Percentiles rank a stretch among this genome's conserved stretches.
phyloP scores from a whole-genome alignment of 352 stramenopile species.

The Pythium guiyangense region DNA sequence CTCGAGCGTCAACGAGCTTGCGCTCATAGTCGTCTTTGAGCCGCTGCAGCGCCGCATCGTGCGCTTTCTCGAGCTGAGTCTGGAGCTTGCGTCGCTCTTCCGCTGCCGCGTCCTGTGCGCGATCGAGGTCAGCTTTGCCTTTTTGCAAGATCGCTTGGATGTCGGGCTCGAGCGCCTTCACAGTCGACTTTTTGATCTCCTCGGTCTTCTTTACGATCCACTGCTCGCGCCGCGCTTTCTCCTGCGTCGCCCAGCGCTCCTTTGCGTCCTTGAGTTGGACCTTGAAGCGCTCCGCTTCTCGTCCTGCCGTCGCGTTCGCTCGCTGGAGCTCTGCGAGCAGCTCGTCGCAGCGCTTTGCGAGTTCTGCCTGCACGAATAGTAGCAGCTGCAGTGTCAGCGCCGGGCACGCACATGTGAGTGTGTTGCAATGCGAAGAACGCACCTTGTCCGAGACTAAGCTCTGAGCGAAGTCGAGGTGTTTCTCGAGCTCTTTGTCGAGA shows the following conservation, averaged over 20 bases:
- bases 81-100: constrained; percentile 60
- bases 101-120: constrained; percentile 39
- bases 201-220: constrained; percentile 84
- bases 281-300: constrained; percentile 61
- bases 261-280: constrained; percentile 76
- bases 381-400: not conserved
- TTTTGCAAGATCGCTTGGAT: constrained; percentile 79
- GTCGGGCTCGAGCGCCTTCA: constrained; percentile 71
- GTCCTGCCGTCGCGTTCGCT: constrained; percentile 24
- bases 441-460: constrained; percentile 75
- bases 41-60: constrained; percentile 38
- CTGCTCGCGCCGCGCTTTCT: constrained; percentile 67
- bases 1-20: constrained; percentile 60
- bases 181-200: constrained; percentile 82
- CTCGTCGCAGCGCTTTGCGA: constrained; percentile 73
- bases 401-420: not conserved
- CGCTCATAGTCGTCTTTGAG: constrained; percentile 69
- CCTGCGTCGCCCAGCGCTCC: constrained; percentile 59
- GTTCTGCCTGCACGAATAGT: constrained; percentile 25
- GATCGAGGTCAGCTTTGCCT: constrained; percentile 66
- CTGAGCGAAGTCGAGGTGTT: constrained; percentile 78
- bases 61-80: constrained; percentile 53
- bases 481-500: constrained; percentile 74
- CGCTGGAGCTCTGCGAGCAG: constrained; percentile 68
- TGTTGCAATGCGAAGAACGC: not conserved